Conservation (phyloP, 495 filamentous ascomycete genomes). For the Neurospora sp. region DNA sequence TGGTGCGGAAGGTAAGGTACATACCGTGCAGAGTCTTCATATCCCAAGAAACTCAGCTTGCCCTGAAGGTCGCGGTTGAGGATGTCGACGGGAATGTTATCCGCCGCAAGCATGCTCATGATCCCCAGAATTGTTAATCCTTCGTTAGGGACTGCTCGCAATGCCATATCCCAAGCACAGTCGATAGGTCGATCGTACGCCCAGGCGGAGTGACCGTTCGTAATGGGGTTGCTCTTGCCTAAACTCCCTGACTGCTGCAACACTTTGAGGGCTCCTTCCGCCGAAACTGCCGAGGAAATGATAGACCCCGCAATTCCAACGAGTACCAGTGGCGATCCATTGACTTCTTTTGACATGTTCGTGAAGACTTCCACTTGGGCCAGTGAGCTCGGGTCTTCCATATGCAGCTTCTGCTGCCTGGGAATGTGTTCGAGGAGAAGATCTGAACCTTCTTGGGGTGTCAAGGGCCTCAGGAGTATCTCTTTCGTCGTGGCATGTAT, state of each 20-base stretch:
- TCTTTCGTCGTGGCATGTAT: background rate
- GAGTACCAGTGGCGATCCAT: background rate
- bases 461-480: background rate
- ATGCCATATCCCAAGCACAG: background rate
- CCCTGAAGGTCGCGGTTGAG: background rate
- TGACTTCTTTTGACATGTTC: background rate
- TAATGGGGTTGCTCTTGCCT: background rate
- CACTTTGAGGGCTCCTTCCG: background rate
- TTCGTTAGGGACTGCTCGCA: background rate
- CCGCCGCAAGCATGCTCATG: background rate
- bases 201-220: background rate
- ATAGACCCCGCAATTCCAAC: background rate
- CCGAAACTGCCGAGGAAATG: background rate
- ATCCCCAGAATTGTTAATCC: background rate
- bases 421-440: background rate
- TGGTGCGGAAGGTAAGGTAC: background rate
- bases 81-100: background rate
- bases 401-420: background rate
- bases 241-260: background rate
- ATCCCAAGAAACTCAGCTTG: background rate
- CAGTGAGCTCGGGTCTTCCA: background rate
- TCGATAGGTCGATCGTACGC: background rate
- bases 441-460: background rate
- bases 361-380: background rate
- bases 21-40: background rate